Conservation (phyloP, 495 filamentous ascomycete species). For the Penicillium fimorum region DNA sequence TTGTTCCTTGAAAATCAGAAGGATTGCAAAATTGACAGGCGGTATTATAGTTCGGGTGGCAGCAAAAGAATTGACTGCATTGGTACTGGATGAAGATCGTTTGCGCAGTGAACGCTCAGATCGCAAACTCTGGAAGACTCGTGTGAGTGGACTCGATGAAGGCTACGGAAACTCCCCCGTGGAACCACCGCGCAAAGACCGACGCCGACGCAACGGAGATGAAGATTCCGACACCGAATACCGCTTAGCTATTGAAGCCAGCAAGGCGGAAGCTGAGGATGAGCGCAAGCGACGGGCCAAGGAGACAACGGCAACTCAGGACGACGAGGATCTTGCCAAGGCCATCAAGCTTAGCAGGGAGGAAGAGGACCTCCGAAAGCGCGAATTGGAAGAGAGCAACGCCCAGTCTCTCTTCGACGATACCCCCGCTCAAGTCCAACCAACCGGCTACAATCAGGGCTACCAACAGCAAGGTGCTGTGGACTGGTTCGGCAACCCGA, state of each 20-base stretch:
- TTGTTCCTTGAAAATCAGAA: slow-evolving; percentile 17
- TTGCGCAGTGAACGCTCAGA: slow-evolving; percentile 87
- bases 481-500: slow-evolving; percentile 94
- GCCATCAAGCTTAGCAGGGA: slow-evolving; percentile 96
- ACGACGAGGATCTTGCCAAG: slow-evolving; percentile 88
- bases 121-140: slow-evolving; percentile 93
- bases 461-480: slow-evolving; percentile 95
- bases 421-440: slow-evolving; percentile 69
- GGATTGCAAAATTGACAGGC: slow-evolving; percentile 1
- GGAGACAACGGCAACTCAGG: slow-evolving; percentile 45
- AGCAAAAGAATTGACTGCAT: slow-evolving; percentile 92
- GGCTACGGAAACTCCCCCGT: slow-evolving; percentile 45
- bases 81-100: slow-evolving; percentile 93
- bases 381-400: slow-evolving; percentile 88
- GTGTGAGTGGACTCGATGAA: slow-evolving; percentile 91
- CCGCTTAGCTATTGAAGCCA: slow-evolving; percentile 89
- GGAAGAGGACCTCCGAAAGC: slow-evolving; percentile 83
- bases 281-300: slow-evolving; percentile 71
- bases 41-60: slow-evolving; percentile 77
- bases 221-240: slow-evolving; percentile 95
- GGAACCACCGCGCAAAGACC: slow-evolving; percentile 42
- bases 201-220: slow-evolving; percentile 44
- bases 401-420: slow-evolving; percentile 86
- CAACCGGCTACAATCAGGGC: slow-evolving; percentile 88
- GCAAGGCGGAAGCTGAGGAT: slow-evolving; percentile 93